Evolutionary conservation across 75 land plant species (phyloP).

Genomic region (Cupressus sempervirens): DNA sequence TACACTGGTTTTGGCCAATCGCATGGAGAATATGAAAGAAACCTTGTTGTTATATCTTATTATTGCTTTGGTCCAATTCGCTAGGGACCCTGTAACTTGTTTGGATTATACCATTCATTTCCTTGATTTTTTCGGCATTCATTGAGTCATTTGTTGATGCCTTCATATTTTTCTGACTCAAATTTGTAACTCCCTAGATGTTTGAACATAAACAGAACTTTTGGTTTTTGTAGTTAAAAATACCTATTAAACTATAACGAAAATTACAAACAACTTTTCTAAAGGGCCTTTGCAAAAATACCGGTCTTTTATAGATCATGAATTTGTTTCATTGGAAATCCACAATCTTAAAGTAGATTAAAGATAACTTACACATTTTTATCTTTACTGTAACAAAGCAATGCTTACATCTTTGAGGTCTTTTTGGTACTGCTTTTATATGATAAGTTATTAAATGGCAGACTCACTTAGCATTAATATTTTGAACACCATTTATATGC

Average conservation of each 20-base stretch:
- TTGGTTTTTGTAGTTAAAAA: neutral
- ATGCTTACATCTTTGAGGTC: neutral
- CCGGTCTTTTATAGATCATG: neutral
- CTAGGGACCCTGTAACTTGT: neutral
- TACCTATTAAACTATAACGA: neutral
- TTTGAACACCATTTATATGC: neutral
- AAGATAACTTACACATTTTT: neutral
- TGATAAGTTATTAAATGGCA: neutral
- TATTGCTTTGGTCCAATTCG: neutral
- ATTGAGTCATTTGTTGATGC: neutral
- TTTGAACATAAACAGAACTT: neutral
- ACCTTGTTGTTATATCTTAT: neutral
- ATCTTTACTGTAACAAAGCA: neutral
- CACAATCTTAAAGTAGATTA: neutral
- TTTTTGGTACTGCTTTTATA: neutral
- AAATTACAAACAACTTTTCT: neutral
- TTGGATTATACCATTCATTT: neutral
- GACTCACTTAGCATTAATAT: neutral
- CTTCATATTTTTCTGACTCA: neutral
- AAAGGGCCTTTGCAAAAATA: neutral
- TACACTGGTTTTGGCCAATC: neutral
- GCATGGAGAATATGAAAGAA: neutral
- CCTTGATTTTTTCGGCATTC: neutral
- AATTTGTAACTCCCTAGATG: neutral
- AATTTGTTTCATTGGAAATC: neutral